These are phyloP conservation scores for Tolypocladium paradoxum DNA, from an alignment of 2,329 filamentous ascomycete species.

Conservation along the genomic window DNA sequence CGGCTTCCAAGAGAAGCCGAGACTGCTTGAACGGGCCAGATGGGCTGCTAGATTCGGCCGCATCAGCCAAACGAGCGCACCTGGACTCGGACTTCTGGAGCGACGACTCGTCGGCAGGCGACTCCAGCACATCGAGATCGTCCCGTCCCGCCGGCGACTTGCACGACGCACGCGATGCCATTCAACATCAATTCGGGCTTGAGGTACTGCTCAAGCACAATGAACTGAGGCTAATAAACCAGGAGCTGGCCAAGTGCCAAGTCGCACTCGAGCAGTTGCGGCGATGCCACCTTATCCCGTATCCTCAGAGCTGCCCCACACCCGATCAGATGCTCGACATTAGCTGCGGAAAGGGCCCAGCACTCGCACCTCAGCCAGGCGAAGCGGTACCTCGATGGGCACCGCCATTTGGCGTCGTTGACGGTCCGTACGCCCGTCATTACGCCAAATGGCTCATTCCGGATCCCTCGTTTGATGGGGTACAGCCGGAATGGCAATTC, in stretches of 20 bases:
- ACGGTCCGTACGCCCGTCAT: constrained; percentile 88
- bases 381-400: constrained; percentile 64
- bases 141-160: constrained; percentile 20
- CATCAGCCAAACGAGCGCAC: constrained; percentile 32
- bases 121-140: background rate
- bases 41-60: constrained; percentile 11
- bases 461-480: constrained; percentile 74
- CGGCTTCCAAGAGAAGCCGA: constrained; percentile 29
- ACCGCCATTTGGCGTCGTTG: constrained; percentile 78
- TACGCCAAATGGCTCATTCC: constrained; percentile 93
- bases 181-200: constrained; percentile 80
- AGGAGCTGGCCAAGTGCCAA: constrained; percentile 94
- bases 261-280: constrained; percentile 86
- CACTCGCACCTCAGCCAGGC: constrained; percentile 50
- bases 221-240: constrained; percentile 86
- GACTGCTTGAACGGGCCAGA: constrained; percentile 21
- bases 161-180: constrained; percentile 54
- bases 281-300: constrained; percentile 85
- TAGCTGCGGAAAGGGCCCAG: constrained; percentile 62
- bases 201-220: constrained; percentile 92
- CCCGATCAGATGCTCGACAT: constrained; percentile 60
- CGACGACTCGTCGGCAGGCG: background rate
- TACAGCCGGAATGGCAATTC: constrained; percentile 35
- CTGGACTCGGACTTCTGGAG: constrained; percentile 13
- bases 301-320: constrained; percentile 59